These are phyloP conservation scores for Misopates orontium DNA, from an alignment of 257 asterid species.

Conservation along the genomic window DNA sequence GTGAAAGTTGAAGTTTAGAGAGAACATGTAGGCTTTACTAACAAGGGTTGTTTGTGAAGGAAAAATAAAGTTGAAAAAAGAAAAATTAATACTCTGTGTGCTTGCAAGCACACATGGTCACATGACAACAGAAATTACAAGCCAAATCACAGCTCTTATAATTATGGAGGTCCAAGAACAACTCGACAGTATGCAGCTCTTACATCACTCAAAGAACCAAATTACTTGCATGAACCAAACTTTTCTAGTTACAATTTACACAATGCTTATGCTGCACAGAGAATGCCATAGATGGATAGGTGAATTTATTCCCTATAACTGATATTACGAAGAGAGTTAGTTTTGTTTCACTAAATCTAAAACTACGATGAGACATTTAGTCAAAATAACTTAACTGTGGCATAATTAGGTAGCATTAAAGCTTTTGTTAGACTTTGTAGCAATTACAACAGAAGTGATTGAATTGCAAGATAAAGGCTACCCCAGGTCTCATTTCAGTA, in stretches of 20 bases:
- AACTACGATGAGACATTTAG: background rate
- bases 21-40: too few species aligned
- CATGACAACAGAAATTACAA: too few species aligned
- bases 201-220: background rate
- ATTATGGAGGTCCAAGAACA: background rate
- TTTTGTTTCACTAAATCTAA: background rate
- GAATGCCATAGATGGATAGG: background rate
- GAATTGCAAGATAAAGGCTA: background rate
- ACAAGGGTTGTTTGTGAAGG: too few species aligned
- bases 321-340: background rate
- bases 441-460: background rate
- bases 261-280: background rate
- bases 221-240: background rate
- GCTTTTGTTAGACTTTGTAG: background rate
- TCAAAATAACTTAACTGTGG: background rate
- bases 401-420: background rate
- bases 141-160: too few species aligned
- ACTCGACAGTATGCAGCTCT: background rate
- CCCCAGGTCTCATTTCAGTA: background rate
- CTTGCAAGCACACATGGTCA: too few species aligned
- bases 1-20: too few species aligned
- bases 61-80: too few species aligned
- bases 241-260: background rate
- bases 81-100: too few species aligned
- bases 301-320: background rate